phyloP scores from a whole-genome alignment of 2,329 filamentous ascomycete genomes.

The Calonectria hongkongensis region DNA sequence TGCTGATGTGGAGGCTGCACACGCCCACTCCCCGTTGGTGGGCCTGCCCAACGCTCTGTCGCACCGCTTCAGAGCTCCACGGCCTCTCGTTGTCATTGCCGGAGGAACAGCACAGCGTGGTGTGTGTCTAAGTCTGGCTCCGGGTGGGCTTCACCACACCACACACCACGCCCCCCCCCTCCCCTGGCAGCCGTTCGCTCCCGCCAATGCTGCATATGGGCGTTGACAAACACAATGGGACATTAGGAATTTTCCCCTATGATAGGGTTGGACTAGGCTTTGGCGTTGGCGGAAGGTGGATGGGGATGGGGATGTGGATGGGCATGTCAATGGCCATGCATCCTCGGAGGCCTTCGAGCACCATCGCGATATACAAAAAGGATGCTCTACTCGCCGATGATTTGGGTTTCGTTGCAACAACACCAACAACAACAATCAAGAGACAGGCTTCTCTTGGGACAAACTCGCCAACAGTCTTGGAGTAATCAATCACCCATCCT shows the following conservation, averaged over 20 bases:
- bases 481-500: constrained; percentile 14
- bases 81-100: constrained; percentile 44
- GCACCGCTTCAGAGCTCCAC: constrained; percentile 45
- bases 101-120: constrained; percentile 30
- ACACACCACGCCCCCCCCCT: constrained; percentile 9
- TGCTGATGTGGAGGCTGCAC: constrained; percentile 50
- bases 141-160: constrained; percentile 8
- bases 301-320: constrained; percentile 49
- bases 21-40: constrained; percentile 46
- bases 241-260: constrained; percentile 49
- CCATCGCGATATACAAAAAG: constrained; percentile 57
- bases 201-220: constrained; percentile 49
- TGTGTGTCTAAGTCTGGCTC: constrained; percentile 20
- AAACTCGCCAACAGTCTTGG: constrained; percentile 23
- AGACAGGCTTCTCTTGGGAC: constrained; percentile 52
- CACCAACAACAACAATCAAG: constrained; percentile 44
- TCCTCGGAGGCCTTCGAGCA: constrained; percentile 53
- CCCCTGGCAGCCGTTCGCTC: constrained; percentile 55
- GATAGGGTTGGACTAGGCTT: constrained; percentile 43
- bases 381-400: constrained; percentile 48
- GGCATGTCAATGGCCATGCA: constrained; percentile 25
- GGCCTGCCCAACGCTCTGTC: constrained; percentile 41
- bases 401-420: constrained; percentile 36
- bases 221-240: constrained; percentile 43
- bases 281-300: constrained; percentile 37